Base-by-base conservation (phyloP, 169 alveolate species). In the Babesia sp. region DNA sequence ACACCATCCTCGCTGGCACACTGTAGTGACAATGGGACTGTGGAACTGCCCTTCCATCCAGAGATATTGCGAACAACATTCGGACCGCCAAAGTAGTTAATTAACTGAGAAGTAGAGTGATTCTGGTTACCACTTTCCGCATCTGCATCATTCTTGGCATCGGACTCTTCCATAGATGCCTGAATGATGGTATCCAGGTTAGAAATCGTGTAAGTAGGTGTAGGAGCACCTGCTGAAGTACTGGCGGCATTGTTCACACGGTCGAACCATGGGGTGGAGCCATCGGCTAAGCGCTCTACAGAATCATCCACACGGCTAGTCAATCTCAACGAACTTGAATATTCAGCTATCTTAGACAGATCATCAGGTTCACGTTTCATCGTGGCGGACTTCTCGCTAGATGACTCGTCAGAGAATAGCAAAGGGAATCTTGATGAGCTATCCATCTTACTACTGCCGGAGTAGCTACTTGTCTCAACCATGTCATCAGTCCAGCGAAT, bases 141-240 rank as follows among this genome's bases (percentile, higher is more conserved):
- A 0, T 57, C 34, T 14, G 0, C 61, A 0, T 33, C n/a, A 2
- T 37, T 0, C 0, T 20, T n/a, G 9, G 50, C 14, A 0, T 41
- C 41, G 1, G n/a, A 20, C n/a, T 18, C 51, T 24, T 48, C 11
- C 3, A 44, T 2, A 2, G 74, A 48, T 22, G 29, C 24, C 54
- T 64, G 74, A 1, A 64, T 26, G 39, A 64, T 64, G 3, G 63
- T 64, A 31, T 64, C 45, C 51, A 46, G 22, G 48, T 56, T 64
- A 26, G 41, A 46, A 14, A 64, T 14, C n/a, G 50, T 48, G 51
- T 48, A 16, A 8, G 28, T 11, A 4, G 64, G 54, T 5, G 50
- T 33, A 8, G 29, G 67, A 5, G 26, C 44, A n/a, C 24, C 44
- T 12, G 59, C 22, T 34, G 66, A 29, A 14, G 66, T 11, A 4